Base-by-base conservation (phyloP, 1,139 yeast species). In the Arxiozyma bovina region DNA sequence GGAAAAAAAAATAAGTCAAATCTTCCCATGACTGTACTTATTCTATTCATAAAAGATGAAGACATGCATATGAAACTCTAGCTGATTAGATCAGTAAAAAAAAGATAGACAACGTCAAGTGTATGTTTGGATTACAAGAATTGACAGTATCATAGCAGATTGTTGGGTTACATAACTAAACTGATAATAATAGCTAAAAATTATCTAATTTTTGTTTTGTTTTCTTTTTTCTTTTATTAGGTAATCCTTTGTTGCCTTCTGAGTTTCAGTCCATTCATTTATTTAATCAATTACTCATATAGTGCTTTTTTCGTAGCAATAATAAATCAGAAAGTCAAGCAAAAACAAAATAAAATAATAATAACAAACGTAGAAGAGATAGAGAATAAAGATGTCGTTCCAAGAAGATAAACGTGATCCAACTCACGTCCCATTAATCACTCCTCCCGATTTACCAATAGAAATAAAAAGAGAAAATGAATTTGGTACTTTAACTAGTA, bases 381-480 rank as follows among this genome's bases (percentile, higher is more conserved):
- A 25, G 21, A n/a, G 18, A 15, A 43, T 22, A 43, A 40, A 41
- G 27, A 45, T 50, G 55, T 38, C 43, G 21, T 51, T 44, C 42
- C 45, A 51, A 41, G 53, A 48, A 17, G 18, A 27, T 43, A 48
- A 41, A 46, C 53, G 53, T 48, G 51, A 56, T 52, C 54, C 54
- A 27, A 59, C 62, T 11, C 61, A 61, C 50, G 72, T 69, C 42
- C 71, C 71, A 22, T 51, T 69, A 30, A 63, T 71, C 42, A 66
- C 64, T 50, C 70, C 72, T 5, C 42, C 48, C 18, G 66, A 65
- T 9, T 54, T 73, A 7, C 73, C 86, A 1, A 66, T 69, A 1
- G 81, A 75, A 46, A 82, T 77, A 53, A 79, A 77, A 59, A 80
- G 81, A 40, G 85, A 83, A 57, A 72, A 79, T 61, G 93, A 85